Evolutionary conservation across 1,284 basidiomycete species (phyloP).

Genomic region (Apiotrichum mycotoxinovorans): DNA sequence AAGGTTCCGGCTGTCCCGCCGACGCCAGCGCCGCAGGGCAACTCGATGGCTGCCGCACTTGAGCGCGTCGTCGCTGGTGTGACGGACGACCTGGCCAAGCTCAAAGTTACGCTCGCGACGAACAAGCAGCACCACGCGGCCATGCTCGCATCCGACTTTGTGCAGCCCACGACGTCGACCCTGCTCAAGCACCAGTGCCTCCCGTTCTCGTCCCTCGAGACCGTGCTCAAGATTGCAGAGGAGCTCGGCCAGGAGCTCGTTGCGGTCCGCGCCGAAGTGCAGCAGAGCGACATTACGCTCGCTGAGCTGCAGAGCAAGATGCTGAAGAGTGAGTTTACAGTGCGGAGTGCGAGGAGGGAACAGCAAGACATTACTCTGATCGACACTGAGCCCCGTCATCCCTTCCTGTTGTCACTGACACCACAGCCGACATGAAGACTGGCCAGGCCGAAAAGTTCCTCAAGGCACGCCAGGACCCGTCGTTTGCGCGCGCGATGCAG

Average conservation of each 20-base stretch:
- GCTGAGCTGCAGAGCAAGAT: constrained; percentile 51
- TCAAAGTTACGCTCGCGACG: constrained; percentile 37
- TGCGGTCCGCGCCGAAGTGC: constrained; percentile 28
- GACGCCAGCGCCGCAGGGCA: constrained; percentile 26
- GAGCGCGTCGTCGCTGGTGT: constrained; percentile 48
- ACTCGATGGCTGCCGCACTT: constrained; percentile 29
- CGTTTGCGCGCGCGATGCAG: constrained; percentile 52
- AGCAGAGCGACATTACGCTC: constrained; percentile 39
- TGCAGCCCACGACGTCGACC: constrained; percentile 19
- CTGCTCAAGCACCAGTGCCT: constrained; percentile 29
- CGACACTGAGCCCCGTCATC: neutral
- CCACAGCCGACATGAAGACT: constrained; percentile 50
- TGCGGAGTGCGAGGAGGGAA: neutral
- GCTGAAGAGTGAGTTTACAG: constrained; percentile 49
- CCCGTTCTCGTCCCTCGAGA: constrained; percentile 34
- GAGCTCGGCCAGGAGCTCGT: constrained; percentile 31
- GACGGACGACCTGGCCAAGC: constrained; percentile 41
- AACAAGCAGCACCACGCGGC: constrained; percentile 35
- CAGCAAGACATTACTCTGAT: neutral
- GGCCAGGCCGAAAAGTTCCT: constrained; percentile 53
- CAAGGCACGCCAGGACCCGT: constrained; percentile 52
- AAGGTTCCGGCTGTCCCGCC: constrained; percentile 36
- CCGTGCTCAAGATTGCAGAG: constrained; percentile 28
- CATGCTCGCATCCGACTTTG: constrained; percentile 19
- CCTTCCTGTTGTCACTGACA: constrained; percentile 8